Evolutionary conservation across 257 asterid genomes (phyloP).

Genomic region (Asclepias syriaca): DNA sequence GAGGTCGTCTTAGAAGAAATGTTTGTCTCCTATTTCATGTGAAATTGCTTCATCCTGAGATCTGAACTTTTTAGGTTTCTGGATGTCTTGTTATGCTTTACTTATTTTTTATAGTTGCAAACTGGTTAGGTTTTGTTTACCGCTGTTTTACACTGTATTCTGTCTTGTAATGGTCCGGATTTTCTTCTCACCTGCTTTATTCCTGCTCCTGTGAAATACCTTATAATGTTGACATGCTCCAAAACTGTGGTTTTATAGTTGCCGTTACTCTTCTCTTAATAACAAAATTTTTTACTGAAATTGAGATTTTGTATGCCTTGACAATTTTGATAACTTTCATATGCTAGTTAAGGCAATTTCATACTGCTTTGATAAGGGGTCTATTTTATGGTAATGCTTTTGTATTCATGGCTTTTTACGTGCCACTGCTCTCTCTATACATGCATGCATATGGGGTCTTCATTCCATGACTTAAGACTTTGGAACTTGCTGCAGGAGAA

Average conservation of each 20-base stretch:
- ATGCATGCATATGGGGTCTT: not conserved
- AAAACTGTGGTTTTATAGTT: not conserved
- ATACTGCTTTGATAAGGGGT: not conserved
- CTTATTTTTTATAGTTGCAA: not conserved
- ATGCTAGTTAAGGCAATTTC: not conserved
- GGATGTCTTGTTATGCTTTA: not conserved
- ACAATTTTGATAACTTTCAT: not conserved
- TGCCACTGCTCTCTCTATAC: not conserved
- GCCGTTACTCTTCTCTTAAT: not conserved
- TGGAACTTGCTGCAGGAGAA: constrained; percentile 4
- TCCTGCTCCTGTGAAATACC: not conserved
- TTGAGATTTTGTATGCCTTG: not conserved
- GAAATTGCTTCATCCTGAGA: not conserved
- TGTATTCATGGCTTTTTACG: not conserved
- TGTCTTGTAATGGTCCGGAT: not conserved
- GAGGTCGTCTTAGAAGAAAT: not conserved
- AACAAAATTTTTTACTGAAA: not conserved
- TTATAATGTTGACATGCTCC: not conserved
- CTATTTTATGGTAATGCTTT: not conserved
- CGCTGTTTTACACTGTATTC: not conserved
- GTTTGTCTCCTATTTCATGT: not conserved
- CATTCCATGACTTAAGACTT: not conserved
- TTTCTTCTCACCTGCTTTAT: not conserved
- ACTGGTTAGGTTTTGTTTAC: not conserved
- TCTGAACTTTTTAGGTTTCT: not conserved